A percentile compares a stretch with the other conserved stretches of the same genome.
Conservation (phyloP, 2,329 filamentous ascomycete species). For the Alternaria incomplexa region DNA sequence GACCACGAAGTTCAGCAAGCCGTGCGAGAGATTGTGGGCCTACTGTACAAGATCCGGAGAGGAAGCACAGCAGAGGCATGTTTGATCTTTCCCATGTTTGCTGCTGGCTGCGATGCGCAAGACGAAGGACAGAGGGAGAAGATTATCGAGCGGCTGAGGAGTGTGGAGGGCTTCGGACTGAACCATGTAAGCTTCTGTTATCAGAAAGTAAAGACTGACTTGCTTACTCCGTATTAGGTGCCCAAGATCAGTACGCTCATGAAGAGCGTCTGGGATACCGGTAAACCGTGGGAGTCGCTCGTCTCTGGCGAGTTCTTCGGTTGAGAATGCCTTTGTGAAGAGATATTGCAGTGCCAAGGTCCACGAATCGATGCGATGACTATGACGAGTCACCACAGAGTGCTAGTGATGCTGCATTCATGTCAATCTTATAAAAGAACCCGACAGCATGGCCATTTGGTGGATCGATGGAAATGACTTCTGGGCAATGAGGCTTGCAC, state of each 20-base stretch:
- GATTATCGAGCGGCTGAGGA: conserved; percentile 69
- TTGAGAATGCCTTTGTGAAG: conserved; percentile 11
- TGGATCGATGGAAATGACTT: background rate
- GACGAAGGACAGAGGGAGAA: conserved; percentile 62
- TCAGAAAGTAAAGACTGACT: background rate
- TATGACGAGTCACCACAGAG: background rate
- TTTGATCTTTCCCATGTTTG: conserved; percentile 81
- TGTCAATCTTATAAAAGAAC: background rate
- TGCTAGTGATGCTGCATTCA: background rate
- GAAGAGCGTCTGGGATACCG: conserved; percentile 72
- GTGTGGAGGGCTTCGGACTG: conserved; percentile 76
- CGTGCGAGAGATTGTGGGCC: conserved; percentile 67
- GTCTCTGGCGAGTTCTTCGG: conserved; percentile 73
- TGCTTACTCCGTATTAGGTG: conserved; percentile 51
- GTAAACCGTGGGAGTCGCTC: conserved; percentile 71
- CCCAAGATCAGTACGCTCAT: conserved; percentile 68
- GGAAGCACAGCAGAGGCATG: conserved; percentile 77
- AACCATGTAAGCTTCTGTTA: conserved; percentile 64
- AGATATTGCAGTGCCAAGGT: background rate
- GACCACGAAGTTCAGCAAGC: conserved; percentile 68
- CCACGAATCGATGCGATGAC: background rate
- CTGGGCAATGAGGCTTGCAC: background rate
- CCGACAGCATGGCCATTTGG: background rate
- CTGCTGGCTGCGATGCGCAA: conserved; percentile 76
- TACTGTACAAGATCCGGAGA: conserved; percentile 66